A percentile compares a stretch with the other conserved stretches of the same genome.
Evolutionary conservation across 805 yeast species (phyloP).

Genomic region (Wilhelminamyces savonicus): DNA sequence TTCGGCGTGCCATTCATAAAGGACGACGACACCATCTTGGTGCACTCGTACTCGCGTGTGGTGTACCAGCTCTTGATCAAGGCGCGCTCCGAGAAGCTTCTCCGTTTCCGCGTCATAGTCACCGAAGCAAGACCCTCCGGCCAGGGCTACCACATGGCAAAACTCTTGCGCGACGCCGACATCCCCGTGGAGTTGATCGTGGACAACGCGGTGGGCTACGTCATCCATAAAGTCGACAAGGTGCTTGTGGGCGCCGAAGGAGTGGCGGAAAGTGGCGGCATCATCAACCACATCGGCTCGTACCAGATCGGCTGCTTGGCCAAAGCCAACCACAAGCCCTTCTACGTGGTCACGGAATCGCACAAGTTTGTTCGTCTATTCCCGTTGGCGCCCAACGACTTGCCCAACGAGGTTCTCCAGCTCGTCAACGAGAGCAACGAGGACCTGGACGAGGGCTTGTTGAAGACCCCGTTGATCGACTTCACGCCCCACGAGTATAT

Average conservation of each 20-base stretch:
- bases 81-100: slow-evolving; percentile 67
- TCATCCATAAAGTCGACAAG: slow-evolving; percentile 86
- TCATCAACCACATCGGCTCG: slow-evolving; percentile 90
- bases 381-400: slow-evolving; percentile 88
- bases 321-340: slow-evolving; percentile 82
- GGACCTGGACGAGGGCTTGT: slow-evolving; percentile 13
- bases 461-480: slow-evolving; percentile 47
- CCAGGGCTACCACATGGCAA: slow-evolving; percentile 69
- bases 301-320: slow-evolving; percentile 94
- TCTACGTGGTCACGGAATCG: slow-evolving; percentile 89
- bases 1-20: slow-evolving; percentile 83
- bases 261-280: slow-evolving; percentile 98
- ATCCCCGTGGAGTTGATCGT: slow-evolving; percentile 86
- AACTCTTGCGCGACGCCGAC: slow-evolving; percentile 56
- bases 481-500: slow-evolving; percentile 95
- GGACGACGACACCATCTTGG: slow-evolving; percentile 86
- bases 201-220: slow-evolving; percentile 91
- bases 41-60: slow-evolving; percentile 90
- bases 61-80: slow-evolving; percentile 68
- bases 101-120: slow-evolving; percentile 83
- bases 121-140: slow-evolving; percentile 89
- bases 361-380: slow-evolving; percentile 96
- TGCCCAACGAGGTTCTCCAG: slow-evolving; percentile 46
- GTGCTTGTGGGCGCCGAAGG: slow-evolving; percentile 98
- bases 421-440: slow-evolving; percentile 14